Evolutionary conservation across 2,329 filamentous ascomycete species (phyloP), one percentile per base, ranked within the genome.

Genomic region (Dothistroma septosporum): DNA sequence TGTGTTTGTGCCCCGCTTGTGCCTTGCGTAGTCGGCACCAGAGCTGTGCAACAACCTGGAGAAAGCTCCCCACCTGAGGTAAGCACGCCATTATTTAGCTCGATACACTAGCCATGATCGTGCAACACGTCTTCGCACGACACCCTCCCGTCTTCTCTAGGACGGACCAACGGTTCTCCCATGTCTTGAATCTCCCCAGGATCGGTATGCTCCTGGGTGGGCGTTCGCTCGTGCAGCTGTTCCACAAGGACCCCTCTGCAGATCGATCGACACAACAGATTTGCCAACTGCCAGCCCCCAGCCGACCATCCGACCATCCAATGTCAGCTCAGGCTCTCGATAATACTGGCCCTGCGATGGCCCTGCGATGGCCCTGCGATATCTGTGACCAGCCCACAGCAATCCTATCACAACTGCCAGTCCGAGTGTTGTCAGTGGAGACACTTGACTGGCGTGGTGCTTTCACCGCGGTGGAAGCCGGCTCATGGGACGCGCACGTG

Each of bases 11-110:
- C 47, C 47, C 47, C 47, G 47, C 47, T 28, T 50, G 28, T 50
- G 47, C 47, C 21, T 50, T 50, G 47, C 11, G 47, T 21, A 28
- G 47, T n/a, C 19, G 21, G 9, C 19, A 21, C 5, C 14, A 19
- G 14, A 44, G 24, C 6, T 28, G 24, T 28, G 24, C 24, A 2
- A 28, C 24, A 24, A 32, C 16, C 47, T 50, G 47, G 47, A 50
- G 47, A 50, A 28, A 50, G 47, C 47, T 50, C 47, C 22, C 47
- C 47, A 50, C 28, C 47, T 50, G 24, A 32, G 24, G 19, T 47
- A 33, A 53, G 49, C 57, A 59, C 57, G 57, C 57, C 32, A 59
- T 59, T 49, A 46, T 48, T 32, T 35, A 57, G 46, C 46, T 35
- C n/a, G 28, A 7, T 11, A 3, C 8, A 57, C 55, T 57, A 28